Evolutionary conservation across 306 rosid genomes (phyloP).

Genomic region (Glycyrrhiza uralensis): DNA sequence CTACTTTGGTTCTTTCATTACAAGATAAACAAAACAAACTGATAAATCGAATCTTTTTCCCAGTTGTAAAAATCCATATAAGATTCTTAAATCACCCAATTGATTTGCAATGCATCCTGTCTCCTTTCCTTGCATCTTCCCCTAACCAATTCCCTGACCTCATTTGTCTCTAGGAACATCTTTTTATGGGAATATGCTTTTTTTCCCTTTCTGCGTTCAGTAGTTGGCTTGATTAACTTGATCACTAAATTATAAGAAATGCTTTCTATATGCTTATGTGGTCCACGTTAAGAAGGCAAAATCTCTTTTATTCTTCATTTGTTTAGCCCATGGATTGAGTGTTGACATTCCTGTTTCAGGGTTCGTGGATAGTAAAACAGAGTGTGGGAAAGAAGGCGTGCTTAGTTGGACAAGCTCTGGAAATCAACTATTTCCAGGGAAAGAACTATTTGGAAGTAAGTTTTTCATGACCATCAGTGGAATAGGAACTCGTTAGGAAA

Average conservation of each 20-base stretch:
- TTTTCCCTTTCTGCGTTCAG: background rate
- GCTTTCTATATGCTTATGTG: background rate
- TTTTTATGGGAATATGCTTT: background rate
- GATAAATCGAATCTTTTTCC: background rate
- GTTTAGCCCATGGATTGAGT: slow-evolving; percentile 1
- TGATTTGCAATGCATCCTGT: slow-evolving; percentile 4
- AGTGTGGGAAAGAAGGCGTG: slow-evolving; percentile 98
- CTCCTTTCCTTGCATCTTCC: background rate
- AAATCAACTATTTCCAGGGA: slow-evolving; percentile 71
- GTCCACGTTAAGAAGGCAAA: slow-evolving; percentile 2
- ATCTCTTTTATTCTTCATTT: background rate
- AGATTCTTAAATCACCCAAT: slow-evolving; percentile 7
- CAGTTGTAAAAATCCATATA: background rate
- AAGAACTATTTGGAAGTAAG: slow-evolving; percentile 88
- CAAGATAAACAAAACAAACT: background rate
- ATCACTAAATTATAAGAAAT: slow-evolving; percentile 5
- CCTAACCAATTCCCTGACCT: slow-evolving; percentile 3
- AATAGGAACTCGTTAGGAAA: background rate
- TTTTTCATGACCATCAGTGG: background rate
- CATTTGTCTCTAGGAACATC: background rate
- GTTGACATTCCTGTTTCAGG: slow-evolving; percentile 48
- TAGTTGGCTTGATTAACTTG: slow-evolving; percentile 9
- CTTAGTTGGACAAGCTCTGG: slow-evolving; percentile 84
- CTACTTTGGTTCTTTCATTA: background rate
- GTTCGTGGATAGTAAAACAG: slow-evolving; percentile 98